Evolutionary conservation across 192 early-diverging fungal species (phyloP).

Genomic region (Funneliformis geosporum): DNA sequence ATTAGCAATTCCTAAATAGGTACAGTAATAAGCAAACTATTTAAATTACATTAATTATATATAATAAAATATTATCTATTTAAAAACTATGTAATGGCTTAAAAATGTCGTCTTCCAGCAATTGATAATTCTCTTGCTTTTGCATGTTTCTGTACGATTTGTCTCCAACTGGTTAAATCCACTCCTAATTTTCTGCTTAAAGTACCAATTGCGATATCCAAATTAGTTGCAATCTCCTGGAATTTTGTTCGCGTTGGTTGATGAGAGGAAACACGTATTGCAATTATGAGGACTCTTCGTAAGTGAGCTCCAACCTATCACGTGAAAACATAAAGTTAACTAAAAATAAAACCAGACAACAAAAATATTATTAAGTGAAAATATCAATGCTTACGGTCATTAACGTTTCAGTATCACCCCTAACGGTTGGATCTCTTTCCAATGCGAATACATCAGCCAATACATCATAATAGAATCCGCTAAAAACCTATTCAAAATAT

Average conservation of each 20-base stretch:
- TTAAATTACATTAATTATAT: too few species aligned
- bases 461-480: constrained; percentile 12
- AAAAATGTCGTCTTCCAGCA: neutral
- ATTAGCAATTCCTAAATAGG: too few species aligned
- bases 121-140: neutral
- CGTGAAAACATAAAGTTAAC: neutral
- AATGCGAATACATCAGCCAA: constrained; percentile 2
- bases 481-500: neutral
- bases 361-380: neutral
- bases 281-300: constrained; percentile 4
- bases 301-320: neutral
- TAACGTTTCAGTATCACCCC: neutral
- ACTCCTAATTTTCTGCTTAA: constrained; percentile 5
- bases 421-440: neutral
- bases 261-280: neutral
- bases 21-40: too few species aligned
- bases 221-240: constrained; percentile 10
- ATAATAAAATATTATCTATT: too few species aligned
- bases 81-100: too few species aligned
- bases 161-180: neutral
- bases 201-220: neutral
- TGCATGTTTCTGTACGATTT: neutral
- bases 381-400: neutral
- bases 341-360: neutral
- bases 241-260: constrained; percentile 11